A percentile compares a stretch with the other conserved stretches of the same genome.
Conservation (phyloP, 2,329 filamentous ascomycete genomes). For the Colletotrichum sidae region DNA sequence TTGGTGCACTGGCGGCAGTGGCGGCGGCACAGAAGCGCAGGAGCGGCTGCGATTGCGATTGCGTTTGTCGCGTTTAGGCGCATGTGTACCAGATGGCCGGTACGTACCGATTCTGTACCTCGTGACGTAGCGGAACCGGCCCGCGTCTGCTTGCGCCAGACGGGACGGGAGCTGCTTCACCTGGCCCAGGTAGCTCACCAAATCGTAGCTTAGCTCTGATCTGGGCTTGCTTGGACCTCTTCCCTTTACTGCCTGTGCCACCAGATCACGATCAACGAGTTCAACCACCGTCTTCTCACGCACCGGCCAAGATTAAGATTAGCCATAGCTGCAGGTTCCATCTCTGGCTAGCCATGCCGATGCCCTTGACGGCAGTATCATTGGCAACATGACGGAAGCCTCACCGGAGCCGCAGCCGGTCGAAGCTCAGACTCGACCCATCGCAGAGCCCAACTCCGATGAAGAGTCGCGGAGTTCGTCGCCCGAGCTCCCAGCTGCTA, state of each 20-base stretch:
- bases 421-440: slow-evolving; percentile 40
- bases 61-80: too few relatives aligned
- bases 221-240: not conserved
- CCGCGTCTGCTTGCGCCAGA: too few relatives aligned
- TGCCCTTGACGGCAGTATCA: slow-evolving; percentile 33
- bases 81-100: not conserved
- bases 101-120: slow-evolving; percentile 29
- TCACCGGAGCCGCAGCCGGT: slow-evolving; percentile 48
- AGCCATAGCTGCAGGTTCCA: slow-evolving; percentile 1
- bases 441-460: slow-evolving; percentile 36
- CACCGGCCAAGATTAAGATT: not conserved
- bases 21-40: too few relatives aligned
- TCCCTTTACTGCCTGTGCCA: slow-evolving; percentile 1
- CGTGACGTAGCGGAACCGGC: slow-evolving; percentile 35
- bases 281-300: not conserved
- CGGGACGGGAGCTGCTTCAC: not conserved
- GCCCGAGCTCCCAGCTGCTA: slow-evolving; percentile 20
- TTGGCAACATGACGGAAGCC: slow-evolving; percentile 56
- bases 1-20: too few relatives aligned
- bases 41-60: too few relatives aligned
- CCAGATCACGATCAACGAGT: slow-evolving; percentile 3
- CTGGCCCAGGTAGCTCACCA: slow-evolving; percentile 6
- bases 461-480: slow-evolving; percentile 14
- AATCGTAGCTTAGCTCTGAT: slow-evolving; percentile 26
- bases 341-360: slow-evolving; percentile 22